phyloP scores from a whole-genome alignment of 2,329 filamentous ascomycete genomes.

The Neofusicoccum laricinum region DNA sequence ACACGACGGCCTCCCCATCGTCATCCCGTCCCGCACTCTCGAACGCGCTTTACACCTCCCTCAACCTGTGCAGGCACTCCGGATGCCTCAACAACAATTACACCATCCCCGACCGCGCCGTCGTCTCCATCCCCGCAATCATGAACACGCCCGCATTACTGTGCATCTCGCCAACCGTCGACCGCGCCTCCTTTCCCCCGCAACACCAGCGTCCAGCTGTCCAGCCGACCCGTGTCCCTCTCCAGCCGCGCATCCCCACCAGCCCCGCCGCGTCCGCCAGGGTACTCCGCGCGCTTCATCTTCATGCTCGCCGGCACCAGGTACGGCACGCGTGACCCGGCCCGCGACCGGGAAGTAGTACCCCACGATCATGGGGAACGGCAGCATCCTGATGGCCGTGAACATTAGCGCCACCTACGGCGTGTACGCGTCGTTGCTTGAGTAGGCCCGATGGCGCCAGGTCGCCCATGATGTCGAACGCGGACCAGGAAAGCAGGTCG shows the following conservation, averaged over 20 bases:
- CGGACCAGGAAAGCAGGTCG: conserved; percentile 29
- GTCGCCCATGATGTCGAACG: conserved; percentile 27
- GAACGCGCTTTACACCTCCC: neutral
- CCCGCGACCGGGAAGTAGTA: neutral
- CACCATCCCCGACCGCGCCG: conserved; percentile 36
- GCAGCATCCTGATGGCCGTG: conserved; percentile 19
- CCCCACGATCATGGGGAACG: neutral
- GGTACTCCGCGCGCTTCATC: neutral
- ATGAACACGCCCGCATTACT: conserved; percentile 21
- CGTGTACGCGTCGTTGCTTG: conserved; percentile 24
- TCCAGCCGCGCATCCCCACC: neutral
- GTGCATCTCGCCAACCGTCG: conserved; percentile 18
- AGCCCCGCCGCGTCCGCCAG: neutral
- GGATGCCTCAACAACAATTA: conserved; percentile 30
- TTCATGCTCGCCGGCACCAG: neutral
- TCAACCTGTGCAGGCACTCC: neutral
- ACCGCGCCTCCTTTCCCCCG: neutral
- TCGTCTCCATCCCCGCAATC: conserved; percentile 41
- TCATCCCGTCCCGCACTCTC: conserved; percentile 13
- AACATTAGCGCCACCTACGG: conserved; percentile 33
- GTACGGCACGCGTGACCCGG: neutral
- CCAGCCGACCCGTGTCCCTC: neutral
- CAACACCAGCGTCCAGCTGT: neutral
- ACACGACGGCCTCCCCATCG: neutral
- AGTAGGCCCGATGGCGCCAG: conserved; percentile 30